Percentiles rank a stretch among this genome's conserved stretches.
phyloP scores from a whole-genome alignment of 305 asterid species.

The Fraxinus baroniana region DNA sequence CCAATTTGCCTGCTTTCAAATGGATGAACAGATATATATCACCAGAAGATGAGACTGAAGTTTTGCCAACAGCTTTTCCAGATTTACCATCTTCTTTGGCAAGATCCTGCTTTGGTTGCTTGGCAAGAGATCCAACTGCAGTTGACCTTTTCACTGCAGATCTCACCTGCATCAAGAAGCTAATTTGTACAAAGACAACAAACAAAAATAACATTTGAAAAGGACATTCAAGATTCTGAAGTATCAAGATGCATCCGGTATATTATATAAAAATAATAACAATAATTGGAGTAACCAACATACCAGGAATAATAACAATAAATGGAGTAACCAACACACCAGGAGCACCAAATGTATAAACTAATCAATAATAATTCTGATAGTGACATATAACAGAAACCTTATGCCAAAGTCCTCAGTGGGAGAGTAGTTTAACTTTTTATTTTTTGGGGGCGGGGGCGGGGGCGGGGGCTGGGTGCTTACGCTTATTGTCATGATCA shows the following conservation, averaged over 20 bases:
- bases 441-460: background rate
- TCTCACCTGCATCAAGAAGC: conserved; percentile 54
- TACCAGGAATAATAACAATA: conserved; percentile 1
- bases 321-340: conserved; percentile 5
- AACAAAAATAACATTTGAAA: conserved; percentile 8
- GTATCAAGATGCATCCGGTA: background rate
- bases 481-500: background rate
- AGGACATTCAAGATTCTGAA: conserved; percentile 3
- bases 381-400: background rate
- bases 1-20: conserved; percentile 38
- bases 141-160: conserved; percentile 59
- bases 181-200: background rate
- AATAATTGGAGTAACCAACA: conserved; percentile 11
- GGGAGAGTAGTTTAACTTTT: background rate
- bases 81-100: conserved; percentile 75
- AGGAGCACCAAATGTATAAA: background rate
- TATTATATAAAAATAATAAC: background rate
- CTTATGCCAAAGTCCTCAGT: background rate
- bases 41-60: conserved; percentile 49
- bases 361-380: background rate
- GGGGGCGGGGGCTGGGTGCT: background rate
- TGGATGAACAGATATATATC: conserved; percentile 27
- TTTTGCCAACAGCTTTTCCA: conserved; percentile 56
- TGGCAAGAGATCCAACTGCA: conserved; percentile 56
- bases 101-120: conserved; percentile 75